A percentile compares a stretch with the other conserved stretches of the same genome.
Evolutionary conservation across 129 eudicot genomes (phyloP).

Genomic region (Oenanthe sinensis): DNA sequence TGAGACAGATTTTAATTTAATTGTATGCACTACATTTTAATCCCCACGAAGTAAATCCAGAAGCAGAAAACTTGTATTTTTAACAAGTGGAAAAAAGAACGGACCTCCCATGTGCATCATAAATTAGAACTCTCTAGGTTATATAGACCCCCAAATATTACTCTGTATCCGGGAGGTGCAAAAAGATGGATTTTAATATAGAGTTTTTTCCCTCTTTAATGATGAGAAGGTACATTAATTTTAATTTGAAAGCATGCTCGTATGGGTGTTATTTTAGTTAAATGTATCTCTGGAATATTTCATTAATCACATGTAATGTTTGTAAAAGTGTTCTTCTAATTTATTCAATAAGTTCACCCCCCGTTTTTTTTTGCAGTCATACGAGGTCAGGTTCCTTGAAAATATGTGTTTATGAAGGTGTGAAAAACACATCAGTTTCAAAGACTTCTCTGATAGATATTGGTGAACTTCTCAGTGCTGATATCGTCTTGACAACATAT

Average conservation of each 20-base stretch:
- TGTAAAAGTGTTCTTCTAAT: background rate
- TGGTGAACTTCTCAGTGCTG: constrained; percentile 57
- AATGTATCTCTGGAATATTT: background rate
- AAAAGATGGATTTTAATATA: background rate
- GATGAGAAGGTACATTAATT: background rate
- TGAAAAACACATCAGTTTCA: constrained; percentile 38
- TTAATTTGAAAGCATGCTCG: background rate
- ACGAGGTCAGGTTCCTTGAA: constrained; percentile 75
- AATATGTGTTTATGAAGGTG: constrained; percentile 80
- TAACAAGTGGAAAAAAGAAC: background rate
- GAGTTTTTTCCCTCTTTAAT: constrained; percentile 1
- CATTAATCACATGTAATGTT: background rate
- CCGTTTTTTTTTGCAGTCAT: constrained; percentile 45
- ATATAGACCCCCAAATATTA: background rate
- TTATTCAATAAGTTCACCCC: background rate
- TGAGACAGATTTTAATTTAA: background rate
- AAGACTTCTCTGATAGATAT: constrained; percentile 36
- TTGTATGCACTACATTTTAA: background rate
- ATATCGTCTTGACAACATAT: constrained; percentile 88
- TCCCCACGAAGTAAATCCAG: background rate
- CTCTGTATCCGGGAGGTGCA: background rate
- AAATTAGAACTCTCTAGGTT: background rate
- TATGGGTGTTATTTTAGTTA: background rate
- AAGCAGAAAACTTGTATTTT: background rate
- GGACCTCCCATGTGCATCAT: background rate